Conservation (phyloP, 1,284 basidiomycete species). For the Fistulina hepatica region DNA sequence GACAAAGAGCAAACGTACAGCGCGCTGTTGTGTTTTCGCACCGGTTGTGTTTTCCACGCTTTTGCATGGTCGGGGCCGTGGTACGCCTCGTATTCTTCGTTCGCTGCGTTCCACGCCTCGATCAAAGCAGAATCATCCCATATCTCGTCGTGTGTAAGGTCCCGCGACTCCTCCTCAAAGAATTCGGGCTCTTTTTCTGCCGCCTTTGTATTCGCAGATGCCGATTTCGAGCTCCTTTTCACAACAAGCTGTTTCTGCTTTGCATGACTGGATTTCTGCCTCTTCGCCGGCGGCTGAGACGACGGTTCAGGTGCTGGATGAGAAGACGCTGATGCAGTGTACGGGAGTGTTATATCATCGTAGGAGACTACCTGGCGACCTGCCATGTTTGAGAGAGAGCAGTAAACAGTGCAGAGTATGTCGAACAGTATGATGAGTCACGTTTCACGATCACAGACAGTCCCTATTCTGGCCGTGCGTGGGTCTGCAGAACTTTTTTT, state of each 20-base stretch:
- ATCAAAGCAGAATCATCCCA: conserved; percentile 78
- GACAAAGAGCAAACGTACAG: conserved; percentile 38
- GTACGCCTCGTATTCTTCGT: conserved; percentile 66
- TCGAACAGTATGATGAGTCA: no score
- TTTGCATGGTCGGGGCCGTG: conserved; percentile 58
- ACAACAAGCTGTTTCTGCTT: conserved; percentile 19
- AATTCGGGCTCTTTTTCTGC: conserved; percentile 11
- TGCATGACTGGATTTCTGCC: conserved; percentile 33
- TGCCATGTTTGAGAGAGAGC: no score
- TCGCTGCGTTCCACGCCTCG: conserved; percentile 70
- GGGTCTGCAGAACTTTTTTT: no score
- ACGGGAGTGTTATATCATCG: conserved; percentile 41
- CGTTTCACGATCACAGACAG: no score
- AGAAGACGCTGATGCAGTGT: conserved; percentile 14
- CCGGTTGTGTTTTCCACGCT: conserved; percentile 58
- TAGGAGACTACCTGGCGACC: conserved; percentile 40
- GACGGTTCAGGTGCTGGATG: conserved; percentile 12
- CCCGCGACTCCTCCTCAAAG: conserved; percentile 38
- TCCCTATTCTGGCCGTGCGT: no score
- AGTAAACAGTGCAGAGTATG: no score
- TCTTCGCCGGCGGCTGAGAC: conserved; percentile 32
- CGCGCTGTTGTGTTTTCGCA: conserved; percentile 46
- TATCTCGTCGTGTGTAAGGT: conserved; percentile 59
- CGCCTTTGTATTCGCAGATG: not conserved
- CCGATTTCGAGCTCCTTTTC: conserved; percentile 21